A percentile compares a stretch with the other conserved stretches of the same genome.
Evolutionary conservation across 352 stramenopile species (phyloP).

Genomic region (Globisporangium radiosum): DNA sequence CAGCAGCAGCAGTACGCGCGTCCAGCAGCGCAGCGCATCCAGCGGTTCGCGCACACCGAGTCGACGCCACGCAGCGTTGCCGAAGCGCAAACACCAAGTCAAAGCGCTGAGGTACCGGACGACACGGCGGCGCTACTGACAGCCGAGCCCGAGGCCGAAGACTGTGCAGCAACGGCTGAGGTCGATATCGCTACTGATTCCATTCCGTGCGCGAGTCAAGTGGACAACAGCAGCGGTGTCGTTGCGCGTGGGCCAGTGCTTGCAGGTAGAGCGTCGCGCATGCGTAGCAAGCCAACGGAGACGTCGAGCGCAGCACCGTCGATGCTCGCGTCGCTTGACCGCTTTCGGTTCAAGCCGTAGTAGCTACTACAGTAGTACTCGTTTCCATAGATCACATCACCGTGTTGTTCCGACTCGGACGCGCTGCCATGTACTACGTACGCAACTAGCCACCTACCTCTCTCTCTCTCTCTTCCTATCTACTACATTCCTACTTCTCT

Average conservation of each 20-base stretch:
- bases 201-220: too few relatives aligned
- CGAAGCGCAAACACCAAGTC: neutral
- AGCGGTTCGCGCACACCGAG: slow-evolving; percentile 16
- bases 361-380: neutral
- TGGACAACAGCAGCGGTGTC: neutral
- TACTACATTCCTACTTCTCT: neutral
- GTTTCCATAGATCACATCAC: slow-evolving; percentile 2
- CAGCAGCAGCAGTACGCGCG: slow-evolving; percentile 3
- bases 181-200: neutral
- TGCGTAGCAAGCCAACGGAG: neutral
- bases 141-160: neutral
- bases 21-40: slow-evolving; percentile 15
- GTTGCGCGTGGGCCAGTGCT: slow-evolving; percentile 1
- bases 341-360: slow-evolving; percentile 20
- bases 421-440: too few relatives aligned
- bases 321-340: slow-evolving; percentile 13
- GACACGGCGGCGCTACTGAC: too few relatives aligned
- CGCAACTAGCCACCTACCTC: neutral
- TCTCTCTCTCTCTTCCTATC: neutral
- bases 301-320: neutral
- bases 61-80: neutral
- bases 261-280: neutral
- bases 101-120: neutral
- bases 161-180: neutral
- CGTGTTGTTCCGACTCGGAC: too few relatives aligned